Percentiles rank a stretch among this genome's conserved stretches.
Evolutionary conservation across 177 flowering plant genomes (phyloP).

Genomic region (Vitis hybrid): DNA sequence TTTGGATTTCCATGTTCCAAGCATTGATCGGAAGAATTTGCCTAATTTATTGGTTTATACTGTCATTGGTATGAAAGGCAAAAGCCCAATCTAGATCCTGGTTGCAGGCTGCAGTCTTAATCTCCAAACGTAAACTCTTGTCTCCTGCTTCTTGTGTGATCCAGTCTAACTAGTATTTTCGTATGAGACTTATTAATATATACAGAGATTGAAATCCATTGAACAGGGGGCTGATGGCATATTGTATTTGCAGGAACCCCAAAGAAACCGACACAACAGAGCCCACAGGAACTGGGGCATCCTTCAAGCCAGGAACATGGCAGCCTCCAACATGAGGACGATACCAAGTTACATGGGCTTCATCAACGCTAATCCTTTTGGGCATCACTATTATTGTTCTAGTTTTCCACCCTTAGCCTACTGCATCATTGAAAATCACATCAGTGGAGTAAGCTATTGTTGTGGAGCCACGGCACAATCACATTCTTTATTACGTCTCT

Average conservation of each 20-base stretch:
- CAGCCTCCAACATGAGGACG: slow-evolving; percentile 71
- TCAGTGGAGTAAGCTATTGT: neutral
- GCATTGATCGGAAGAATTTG: too few species aligned
- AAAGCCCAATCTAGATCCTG: too few species aligned
- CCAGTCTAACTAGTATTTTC: too few species aligned
- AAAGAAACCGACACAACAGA: slow-evolving; percentile 35
- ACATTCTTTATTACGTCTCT: too few species aligned
- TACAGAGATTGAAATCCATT: neutral
- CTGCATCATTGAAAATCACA: neutral
- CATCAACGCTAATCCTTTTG: neutral
- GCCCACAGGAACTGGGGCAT: slow-evolving; percentile 72
- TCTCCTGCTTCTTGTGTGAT: too few species aligned
- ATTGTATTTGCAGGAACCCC: slow-evolving; percentile 35
- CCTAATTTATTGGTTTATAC: too few species aligned
- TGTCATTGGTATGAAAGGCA: too few species aligned
- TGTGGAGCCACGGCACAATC: too few species aligned
- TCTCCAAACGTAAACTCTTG: too few species aligned
- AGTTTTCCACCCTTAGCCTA: neutral
- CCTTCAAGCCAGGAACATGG: slow-evolving; percentile 79
- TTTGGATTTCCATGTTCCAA: too few species aligned
- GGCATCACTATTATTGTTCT: neutral
- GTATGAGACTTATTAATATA: too few species aligned
- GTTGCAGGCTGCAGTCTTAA: too few species aligned
- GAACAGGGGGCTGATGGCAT: neutral
- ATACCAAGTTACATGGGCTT: neutral